These are phyloP conservation scores for Oligophagozyma castellii DNA, from an alignment of 1,139 yeast genomes.

Conservation along the genomic window DNA sequence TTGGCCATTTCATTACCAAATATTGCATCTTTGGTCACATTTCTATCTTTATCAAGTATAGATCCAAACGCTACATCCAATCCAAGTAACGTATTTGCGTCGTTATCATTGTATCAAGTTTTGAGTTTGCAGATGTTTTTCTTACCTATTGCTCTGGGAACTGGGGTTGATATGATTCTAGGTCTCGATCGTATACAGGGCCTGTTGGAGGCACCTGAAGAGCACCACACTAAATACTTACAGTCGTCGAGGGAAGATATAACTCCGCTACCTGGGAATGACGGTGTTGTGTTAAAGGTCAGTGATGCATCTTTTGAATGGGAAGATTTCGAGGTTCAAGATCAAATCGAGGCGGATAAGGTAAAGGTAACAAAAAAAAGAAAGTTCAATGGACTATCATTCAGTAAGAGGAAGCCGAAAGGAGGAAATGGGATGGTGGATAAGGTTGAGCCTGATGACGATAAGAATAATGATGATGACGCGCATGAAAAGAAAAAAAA, in stretches of 20 bases:
- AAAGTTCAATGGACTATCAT: slow-evolving; percentile 6
- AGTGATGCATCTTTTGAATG: slow-evolving; percentile 50
- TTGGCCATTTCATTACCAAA: slow-evolving; percentile 47
- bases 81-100: slow-evolving; percentile 68
- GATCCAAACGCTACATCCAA: slow-evolving; percentile 30
- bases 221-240: slow-evolving; percentile 23
- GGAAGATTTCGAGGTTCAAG: slow-evolving; percentile 36
- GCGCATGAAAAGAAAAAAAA: slow-evolving; percentile 6
- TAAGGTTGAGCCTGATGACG: slow-evolving; percentile 15
- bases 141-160: slow-evolving; percentile 43
- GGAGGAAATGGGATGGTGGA: slow-evolving; percentile 9
- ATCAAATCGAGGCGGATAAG: slow-evolving; percentile 19
- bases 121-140: slow-evolving; percentile 62
- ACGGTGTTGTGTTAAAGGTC: slow-evolving; percentile 32
- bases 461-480: slow-evolving; percentile 1
- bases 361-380: slow-evolving; percentile 6
- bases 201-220: slow-evolving; percentile 32
- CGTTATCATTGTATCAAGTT: slow-evolving; percentile 61
- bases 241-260: slow-evolving; percentile 1
- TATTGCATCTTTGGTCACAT: slow-evolving; percentile 59
- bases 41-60: slow-evolving; percentile 51
- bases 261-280: slow-evolving; percentile 2
- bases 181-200: slow-evolving; percentile 48
- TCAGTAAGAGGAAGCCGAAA: slow-evolving; percentile 12
- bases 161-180: slow-evolving; percentile 54